Evolutionary conservation across 2,329 filamentous ascomycete genomes (phyloP), one percentile per base, ranked within the genome.

Genomic region (Penicillium aurantiogriseum): DNA sequence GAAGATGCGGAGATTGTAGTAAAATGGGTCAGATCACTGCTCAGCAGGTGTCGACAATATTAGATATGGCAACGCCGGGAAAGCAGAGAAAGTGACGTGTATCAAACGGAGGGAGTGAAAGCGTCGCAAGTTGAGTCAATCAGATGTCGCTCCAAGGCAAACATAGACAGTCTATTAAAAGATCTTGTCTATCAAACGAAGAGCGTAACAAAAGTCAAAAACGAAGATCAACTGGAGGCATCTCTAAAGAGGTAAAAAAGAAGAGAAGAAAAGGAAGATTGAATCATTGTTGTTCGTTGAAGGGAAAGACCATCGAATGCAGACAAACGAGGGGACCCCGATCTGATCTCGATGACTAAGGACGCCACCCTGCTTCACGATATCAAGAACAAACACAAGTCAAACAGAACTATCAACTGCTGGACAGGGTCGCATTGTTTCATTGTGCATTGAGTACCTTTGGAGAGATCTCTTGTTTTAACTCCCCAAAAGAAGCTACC

Each of bases 41-140:
- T 67, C 68, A 73, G 69, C 69, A 73, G 70, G 66, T 63, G 62
- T 65, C 60, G 63, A 63, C 68, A 63, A 63, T 65, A 69, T 65
- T 63, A 65, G 57, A 65, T 55, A 60, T 57, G 60, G 59, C 58
- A 67, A 70, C 63, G 66, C 63, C 63, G 61, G 55, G 48, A 47
- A 60, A 62, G 60, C 56, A 59, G 60, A 46, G 45, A 52, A 58
- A 60, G 55, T 53, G 51, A 50, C 46, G 54, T 53, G 54, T 52
- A 46, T 45, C 17, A 54, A 51, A 47, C 46, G 25, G 31, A 35
- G 35, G 38, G 42, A 58, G 51, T 35, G 51, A 56, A 56, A 45
- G 50, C 55, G 52, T 52, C 38, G 51, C 57, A 62, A 54, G 57
- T 19, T 36, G 51, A 43, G 50, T 52, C 50, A 58, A 52, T n/a